Conservation (phyloP, 2,329 filamentous ascomycete genomes). For the Verticillium klebahnii region DNA sequence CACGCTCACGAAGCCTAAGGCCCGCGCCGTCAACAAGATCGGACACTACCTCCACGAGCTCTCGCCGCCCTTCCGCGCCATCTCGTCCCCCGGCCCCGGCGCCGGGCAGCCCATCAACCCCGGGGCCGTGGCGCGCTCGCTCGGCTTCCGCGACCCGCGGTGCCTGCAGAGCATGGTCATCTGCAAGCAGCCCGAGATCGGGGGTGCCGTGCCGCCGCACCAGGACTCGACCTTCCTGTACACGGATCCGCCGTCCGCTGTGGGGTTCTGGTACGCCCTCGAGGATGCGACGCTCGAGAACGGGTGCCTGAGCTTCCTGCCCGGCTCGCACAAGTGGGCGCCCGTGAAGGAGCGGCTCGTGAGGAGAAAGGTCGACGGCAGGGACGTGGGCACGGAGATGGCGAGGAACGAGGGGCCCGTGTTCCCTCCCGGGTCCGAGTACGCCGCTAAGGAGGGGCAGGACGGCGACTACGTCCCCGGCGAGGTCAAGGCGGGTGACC, state of each 20-base stretch:
- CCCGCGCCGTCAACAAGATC: conserved; percentile 84
- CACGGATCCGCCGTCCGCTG: conserved; percentile 80
- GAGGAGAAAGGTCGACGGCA: conserved; percentile 40
- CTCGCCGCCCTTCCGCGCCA: conserved; percentile 59
- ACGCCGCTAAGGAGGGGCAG: conserved; percentile 34
- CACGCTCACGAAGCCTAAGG: conserved; percentile 70
- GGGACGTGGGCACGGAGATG: conserved; percentile 59
- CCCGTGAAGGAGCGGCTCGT: conserved; percentile 73
- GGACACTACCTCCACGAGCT: conserved; percentile 71
- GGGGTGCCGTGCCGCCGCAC: conserved; percentile 83
- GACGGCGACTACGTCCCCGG: conserved; percentile 67
- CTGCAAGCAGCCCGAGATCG: conserved; percentile 96
- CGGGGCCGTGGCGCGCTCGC: conserved; percentile 59
- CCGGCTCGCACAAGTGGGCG: conserved; percentile 73
- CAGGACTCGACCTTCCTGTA: conserved; percentile 93
- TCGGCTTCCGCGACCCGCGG: conserved; percentile 73
- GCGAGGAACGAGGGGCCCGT: conserved; percentile 60
- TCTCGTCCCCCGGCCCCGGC: conserved; percentile 36
- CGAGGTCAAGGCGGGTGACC: conserved; percentile 83
- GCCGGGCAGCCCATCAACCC: conserved; percentile 33
- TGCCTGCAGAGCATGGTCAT: conserved; percentile 95
- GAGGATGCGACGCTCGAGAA: conserved; percentile 87
- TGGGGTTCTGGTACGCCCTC: conserved; percentile 96
- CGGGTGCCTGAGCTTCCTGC: conserved; percentile 82
- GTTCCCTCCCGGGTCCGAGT: conserved; percentile 55